Conservation (phyloP, 2,329 filamentous ascomycete species). For the Scytalidium lignicola region DNA sequence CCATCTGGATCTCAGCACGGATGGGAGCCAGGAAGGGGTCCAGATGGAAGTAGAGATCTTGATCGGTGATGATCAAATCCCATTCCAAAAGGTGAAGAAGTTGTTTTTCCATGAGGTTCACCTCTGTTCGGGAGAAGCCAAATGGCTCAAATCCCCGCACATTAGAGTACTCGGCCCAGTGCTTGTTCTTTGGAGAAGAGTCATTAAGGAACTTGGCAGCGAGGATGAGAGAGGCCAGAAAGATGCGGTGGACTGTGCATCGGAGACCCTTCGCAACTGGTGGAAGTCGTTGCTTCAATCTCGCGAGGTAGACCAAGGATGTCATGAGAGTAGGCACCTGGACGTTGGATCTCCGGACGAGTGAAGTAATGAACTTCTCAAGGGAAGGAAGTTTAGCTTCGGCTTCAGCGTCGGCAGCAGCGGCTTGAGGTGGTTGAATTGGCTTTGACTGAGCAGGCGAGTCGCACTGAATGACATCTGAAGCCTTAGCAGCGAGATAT, state of each 20-base stretch:
- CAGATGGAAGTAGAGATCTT: slow-evolving; percentile 82
- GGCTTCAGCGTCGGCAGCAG: slow-evolving; percentile 6
- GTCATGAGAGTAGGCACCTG: slow-evolving; percentile 98
- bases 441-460: slow-evolving; percentile 42
- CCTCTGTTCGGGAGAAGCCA: slow-evolving; percentile 89
- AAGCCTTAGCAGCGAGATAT: slow-evolving; percentile 69
- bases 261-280: slow-evolving; percentile 93
- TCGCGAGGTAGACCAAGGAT: slow-evolving; percentile 85
- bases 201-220: slow-evolving; percentile 98
- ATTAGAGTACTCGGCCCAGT: slow-evolving; percentile 92
- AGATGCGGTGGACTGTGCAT: slow-evolving; percentile 97
- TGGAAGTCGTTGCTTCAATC: slow-evolving; percentile 78
- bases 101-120: slow-evolving; percentile 99
- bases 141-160: slow-evolving; percentile 64
- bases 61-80: slow-evolving; percentile 80
- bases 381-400: slow-evolving; percentile 61
- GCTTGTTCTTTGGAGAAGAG: slow-evolving; percentile 99
- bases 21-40: slow-evolving; percentile 87
- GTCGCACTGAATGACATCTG: slow-evolving; percentile 77
- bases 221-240: slow-evolving; percentile 79
- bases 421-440: slow-evolving; percentile 43
- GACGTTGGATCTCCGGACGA: slow-evolving; percentile 90
- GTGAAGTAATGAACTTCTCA: slow-evolving; percentile 84
- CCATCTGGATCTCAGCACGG: slow-evolving; percentile 47
- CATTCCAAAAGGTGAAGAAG: slow-evolving; percentile 91